Conservation (phyloP, 495 filamentous ascomycete genomes). For the Chaetomium cochliodes region DNA sequence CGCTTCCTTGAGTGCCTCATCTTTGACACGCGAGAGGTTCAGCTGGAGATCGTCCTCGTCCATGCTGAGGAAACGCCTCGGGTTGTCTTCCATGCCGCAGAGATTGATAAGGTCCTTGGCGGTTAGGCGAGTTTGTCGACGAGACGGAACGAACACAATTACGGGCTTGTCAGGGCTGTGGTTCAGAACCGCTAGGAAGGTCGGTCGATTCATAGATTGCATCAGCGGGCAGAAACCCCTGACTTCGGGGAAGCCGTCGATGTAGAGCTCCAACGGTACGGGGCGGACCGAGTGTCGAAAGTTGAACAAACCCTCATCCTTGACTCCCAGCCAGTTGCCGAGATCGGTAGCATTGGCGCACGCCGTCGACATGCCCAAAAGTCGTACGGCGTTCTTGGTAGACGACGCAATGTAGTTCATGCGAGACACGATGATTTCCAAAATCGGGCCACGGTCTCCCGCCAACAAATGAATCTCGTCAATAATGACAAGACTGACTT, state of each 20-base stretch:
- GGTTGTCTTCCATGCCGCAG: slow-evolving; percentile 98
- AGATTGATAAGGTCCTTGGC: slow-evolving; percentile 95
- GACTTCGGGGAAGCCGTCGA: slow-evolving; percentile 94
- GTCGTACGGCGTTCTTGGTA: slow-evolving; percentile 77
- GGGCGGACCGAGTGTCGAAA: slow-evolving; percentile 97
- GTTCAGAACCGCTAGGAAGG: slow-evolving; percentile 91
- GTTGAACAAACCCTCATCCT: slow-evolving; percentile 87
- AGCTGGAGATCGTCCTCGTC: slow-evolving; percentile 89
- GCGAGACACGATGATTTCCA: slow-evolving; percentile 97
- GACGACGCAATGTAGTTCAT: slow-evolving; percentile 99
- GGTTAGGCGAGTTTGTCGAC: slow-evolving; percentile 89
- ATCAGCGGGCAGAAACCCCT: slow-evolving; percentile 96
- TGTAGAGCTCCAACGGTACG: slow-evolving; percentile 91
- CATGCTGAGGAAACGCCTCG: slow-evolving; percentile 87
- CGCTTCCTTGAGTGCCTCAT: slow-evolving; percentile 85
- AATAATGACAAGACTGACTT: slow-evolving; percentile 96
- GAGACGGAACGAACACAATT: slow-evolving; percentile 96
- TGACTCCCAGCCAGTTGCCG: slow-evolving; percentile 95
- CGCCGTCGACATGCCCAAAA: slow-evolving; percentile 97
- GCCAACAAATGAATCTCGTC: slow-evolving; percentile 97
- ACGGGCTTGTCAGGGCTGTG: slow-evolving; percentile 96
- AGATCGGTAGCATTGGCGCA: slow-evolving; percentile 94
- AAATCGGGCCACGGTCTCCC: slow-evolving; percentile 91
- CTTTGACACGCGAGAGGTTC: slow-evolving; percentile 81
- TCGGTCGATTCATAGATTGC: slow-evolving; percentile 98